A percentile compares a stretch with the other conserved stretches of the same genome.
Conservation (phyloP, 371 early-diverging fungal species). For the Actinomortierella ambigua region DNA sequence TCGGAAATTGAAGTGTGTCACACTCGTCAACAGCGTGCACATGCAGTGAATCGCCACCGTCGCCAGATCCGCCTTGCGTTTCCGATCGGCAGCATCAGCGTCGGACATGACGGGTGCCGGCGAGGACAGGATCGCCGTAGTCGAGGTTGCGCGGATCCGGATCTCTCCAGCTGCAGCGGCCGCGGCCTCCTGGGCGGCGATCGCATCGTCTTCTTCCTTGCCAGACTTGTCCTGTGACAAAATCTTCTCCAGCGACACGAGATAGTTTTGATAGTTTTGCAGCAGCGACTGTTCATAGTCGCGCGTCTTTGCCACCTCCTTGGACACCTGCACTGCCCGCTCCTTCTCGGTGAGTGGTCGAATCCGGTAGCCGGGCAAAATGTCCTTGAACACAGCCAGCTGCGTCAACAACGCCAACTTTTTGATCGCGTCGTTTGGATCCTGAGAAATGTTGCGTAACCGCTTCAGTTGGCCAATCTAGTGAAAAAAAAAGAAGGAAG, state of each 20-base stretch:
- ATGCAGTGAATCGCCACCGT: constrained; percentile 74
- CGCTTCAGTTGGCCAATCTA: constrained; percentile 65
- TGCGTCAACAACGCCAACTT: constrained; percentile 84
- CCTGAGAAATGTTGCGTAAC: constrained; percentile 63
- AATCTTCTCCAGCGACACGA: constrained; percentile 70
- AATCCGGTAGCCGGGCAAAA: constrained; percentile 95
- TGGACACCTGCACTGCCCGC: constrained; percentile 75
- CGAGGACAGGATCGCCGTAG: constrained; percentile 43
- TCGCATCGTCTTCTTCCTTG: constrained; percentile 38
- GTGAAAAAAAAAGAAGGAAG: constrained; percentile 4
- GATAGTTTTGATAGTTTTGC: constrained; percentile 79
- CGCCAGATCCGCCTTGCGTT: constrained; percentile 53
- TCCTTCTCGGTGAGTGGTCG: constrained; percentile 86
- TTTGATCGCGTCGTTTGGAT: constrained; percentile 59
- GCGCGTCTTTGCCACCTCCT: constrained; percentile 87
- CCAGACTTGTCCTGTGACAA: constrained; percentile 35
- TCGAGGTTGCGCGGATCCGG: neutral
- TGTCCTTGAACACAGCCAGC: constrained; percentile 90
- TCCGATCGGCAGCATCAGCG: constrained; percentile 33
- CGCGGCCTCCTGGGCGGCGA: constrained; percentile 3
- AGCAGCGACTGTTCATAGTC: constrained; percentile 86
- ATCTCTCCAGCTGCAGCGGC: neutral
- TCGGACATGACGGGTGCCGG: constrained; percentile 32
- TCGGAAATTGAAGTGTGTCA: constrained; percentile 93
- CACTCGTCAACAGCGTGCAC: constrained; percentile 74